phyloP scores from a whole-genome alignment of 1,284 basidiomycete genomes.

The Cryptococcus sp. region DNA sequence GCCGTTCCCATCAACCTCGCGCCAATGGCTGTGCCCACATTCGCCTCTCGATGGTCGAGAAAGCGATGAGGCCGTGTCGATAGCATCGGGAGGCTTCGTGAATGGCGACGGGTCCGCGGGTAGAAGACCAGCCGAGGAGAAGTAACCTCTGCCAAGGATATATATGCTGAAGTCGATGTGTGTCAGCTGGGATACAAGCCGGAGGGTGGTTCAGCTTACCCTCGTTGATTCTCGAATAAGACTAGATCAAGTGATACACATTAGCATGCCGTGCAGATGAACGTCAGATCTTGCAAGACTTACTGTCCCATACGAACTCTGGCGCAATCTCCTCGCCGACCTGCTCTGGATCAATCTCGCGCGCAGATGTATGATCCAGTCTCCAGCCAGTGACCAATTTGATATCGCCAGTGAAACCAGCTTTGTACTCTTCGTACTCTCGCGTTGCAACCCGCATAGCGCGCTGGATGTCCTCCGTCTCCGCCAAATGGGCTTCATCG shows the following conservation, averaged over 20 bases:
- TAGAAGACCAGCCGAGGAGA: constrained; percentile 45
- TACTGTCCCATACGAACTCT: constrained; percentile 73
- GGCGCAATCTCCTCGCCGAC: constrained; percentile 50
- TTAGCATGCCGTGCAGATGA: neutral
- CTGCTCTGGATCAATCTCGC: constrained; percentile 65
- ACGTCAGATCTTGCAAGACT: constrained; percentile 39
- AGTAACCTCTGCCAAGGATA: constrained; percentile 49
- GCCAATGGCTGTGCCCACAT: too few relatives aligned
- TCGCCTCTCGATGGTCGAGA: constrained; percentile 3
- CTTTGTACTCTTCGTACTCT: constrained; percentile 19
- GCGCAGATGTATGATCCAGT: constrained; percentile 45
- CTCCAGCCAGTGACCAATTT: constrained; percentile 17
- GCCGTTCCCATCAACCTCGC: neutral
- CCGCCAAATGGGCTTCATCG: too few relatives aligned
- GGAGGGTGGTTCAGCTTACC: constrained; percentile 27
- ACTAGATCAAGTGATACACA: constrained; percentile 28
- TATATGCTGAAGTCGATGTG: constrained; percentile 33
- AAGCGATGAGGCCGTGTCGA: constrained; percentile 28
- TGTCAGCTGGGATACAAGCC: neutral
- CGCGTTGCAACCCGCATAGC: constrained; percentile 8
- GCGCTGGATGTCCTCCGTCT: constrained; percentile 2
- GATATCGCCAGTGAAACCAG: constrained; percentile 16
- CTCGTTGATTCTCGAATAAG: constrained; percentile 54
- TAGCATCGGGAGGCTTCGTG: constrained; percentile 37
- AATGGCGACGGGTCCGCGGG: constrained; percentile 51